phyloP scores from a whole-genome alignment of 352 stramenopile genomes.

The Blastocystis sp. region DNA sequence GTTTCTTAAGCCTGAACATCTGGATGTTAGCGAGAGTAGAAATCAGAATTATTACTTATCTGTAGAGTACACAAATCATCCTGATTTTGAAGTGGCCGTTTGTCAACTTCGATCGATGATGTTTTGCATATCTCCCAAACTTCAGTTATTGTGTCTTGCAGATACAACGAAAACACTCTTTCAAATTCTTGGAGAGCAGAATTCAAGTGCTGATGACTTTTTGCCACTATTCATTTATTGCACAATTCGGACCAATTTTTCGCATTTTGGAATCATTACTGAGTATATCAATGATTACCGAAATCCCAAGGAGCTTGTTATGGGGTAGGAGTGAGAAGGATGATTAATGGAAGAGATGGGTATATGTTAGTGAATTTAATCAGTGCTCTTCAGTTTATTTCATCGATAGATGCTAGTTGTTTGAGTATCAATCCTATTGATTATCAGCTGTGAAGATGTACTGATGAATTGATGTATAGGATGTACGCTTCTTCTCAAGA shows the following conservation, averaged over 20 bases:
- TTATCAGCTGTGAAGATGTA: constrained; percentile 13
- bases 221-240: constrained; percentile 61
- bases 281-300: constrained; percentile 46
- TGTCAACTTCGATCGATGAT: background rate
- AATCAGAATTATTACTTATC: background rate
- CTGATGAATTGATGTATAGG: background rate
- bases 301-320: constrained; percentile 30
- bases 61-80: constrained; percentile 2
- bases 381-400: constrained; percentile 62
- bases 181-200: background rate
- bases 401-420: constrained; percentile 30
- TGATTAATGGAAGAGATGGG: background rate
- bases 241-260: background rate
- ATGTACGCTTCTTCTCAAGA: constrained; percentile 2
- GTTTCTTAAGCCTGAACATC: constrained; percentile 33
- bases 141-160: constrained; percentile 8
- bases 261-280: background rate
- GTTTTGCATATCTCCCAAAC: background rate
- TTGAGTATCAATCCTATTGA: constrained; percentile 57
- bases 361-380: constrained; percentile 58
- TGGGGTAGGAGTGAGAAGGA: constrained; percentile 6
- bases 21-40: background rate
- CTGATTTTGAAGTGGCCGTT: constrained; percentile 18
- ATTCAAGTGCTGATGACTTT: constrained; percentile 41
- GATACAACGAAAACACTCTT: constrained; percentile 21